phyloP scores from a whole-genome alignment of 495 filamentous ascomycete species.

The Penicillium parvum region DNA sequence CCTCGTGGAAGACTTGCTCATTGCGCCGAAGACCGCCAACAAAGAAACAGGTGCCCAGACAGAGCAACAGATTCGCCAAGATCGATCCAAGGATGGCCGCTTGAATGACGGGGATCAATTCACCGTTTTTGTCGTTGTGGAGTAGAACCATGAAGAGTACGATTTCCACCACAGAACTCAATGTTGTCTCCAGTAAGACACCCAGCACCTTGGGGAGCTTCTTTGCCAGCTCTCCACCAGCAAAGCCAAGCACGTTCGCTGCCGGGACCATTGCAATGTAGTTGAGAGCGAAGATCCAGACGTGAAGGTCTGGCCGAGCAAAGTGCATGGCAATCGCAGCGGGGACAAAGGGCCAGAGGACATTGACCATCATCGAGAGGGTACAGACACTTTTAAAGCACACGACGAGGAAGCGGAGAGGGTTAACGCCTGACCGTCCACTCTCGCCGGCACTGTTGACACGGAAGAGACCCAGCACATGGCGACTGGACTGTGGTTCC shows the following conservation, averaged over 20 bases:
- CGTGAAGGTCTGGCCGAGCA: constrained; percentile 53
- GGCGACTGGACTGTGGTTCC: constrained; percentile 10
- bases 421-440: constrained; percentile 58
- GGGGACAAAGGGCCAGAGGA: constrained; percentile 74
- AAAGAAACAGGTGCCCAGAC: constrained; percentile 74
- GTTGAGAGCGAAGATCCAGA: constrained; percentile 65
- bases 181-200: constrained; percentile 69
- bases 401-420: constrained; percentile 55
- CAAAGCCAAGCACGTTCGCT: constrained; percentile 84
- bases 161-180: constrained; percentile 76
- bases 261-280: constrained; percentile 84
- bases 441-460: constrained; percentile 61
- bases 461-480: constrained; percentile 30
- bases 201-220: constrained; percentile 77
- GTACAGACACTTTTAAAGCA: constrained; percentile 56
- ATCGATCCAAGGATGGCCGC: constrained; percentile 80
- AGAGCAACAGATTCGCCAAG: constrained; percentile 71
- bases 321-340: constrained; percentile 63
- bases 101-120: constrained; percentile 66
- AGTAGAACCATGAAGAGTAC: constrained; percentile 75
- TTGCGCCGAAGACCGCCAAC: constrained; percentile 64
- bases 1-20: constrained; percentile 66
- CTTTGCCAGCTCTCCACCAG: constrained; percentile 72
- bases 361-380: constrained; percentile 54
- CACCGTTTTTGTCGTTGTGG: constrained; percentile 31